A percentile compares a stretch with the other conserved stretches of the same genome.
Evolutionary conservation across 1,139 yeast genomes (phyloP).

Genomic region (Schizosaccharomyces versatilis): DNA sequence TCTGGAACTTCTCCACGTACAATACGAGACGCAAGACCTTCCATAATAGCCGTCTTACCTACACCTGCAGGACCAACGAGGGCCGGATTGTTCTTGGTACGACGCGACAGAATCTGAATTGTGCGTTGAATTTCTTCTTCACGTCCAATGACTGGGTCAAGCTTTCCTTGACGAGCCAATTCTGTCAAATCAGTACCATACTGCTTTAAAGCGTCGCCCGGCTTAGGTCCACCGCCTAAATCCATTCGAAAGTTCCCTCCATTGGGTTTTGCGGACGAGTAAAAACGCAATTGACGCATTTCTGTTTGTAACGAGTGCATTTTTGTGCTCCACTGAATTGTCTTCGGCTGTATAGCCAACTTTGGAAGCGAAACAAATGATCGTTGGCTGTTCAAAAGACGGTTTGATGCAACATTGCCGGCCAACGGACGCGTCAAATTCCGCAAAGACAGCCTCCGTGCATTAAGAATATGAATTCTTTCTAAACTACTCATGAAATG

Average conservation of each 20-base stretch:
- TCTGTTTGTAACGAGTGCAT: too few relatives aligned
- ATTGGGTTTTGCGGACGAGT: slow-evolving; percentile 9
- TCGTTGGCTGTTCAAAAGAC: too few relatives aligned
- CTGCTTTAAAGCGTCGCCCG: slow-evolving; percentile 46
- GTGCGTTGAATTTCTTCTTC: slow-evolving; percentile 89
- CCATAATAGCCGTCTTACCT: slow-evolving; percentile 91
- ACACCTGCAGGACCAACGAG: slow-evolving; percentile 92
- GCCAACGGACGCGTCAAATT: too few relatives aligned
- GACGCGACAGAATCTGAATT: slow-evolving; percentile 68
- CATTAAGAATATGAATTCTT: too few relatives aligned
- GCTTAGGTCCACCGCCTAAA: slow-evolving; percentile 21
- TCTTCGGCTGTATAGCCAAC: too few relatives aligned
- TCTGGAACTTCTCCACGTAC: slow-evolving; percentile 87
- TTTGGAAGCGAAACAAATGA: too few relatives aligned
- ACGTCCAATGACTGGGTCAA: slow-evolving; percentile 92
- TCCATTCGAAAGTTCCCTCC: slow-evolving; percentile 12
- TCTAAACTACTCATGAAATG: too few relatives aligned
- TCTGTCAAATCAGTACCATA: slow-evolving; percentile 76
- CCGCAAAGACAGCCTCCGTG: too few relatives aligned
- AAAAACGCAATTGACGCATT: slow-evolving; percentile 1
- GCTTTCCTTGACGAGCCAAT: slow-evolving; percentile 67
- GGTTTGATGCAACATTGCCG: too few relatives aligned
- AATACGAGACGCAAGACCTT: slow-evolving; percentile 84
- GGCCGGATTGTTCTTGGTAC: slow-evolving; percentile 89
- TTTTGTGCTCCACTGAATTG: too few relatives aligned